Evolutionary conservation across 208 protist species (phyloP), one percentile per base, ranked within the genome.

Genomic region (Crithidia mellificae): DNA sequence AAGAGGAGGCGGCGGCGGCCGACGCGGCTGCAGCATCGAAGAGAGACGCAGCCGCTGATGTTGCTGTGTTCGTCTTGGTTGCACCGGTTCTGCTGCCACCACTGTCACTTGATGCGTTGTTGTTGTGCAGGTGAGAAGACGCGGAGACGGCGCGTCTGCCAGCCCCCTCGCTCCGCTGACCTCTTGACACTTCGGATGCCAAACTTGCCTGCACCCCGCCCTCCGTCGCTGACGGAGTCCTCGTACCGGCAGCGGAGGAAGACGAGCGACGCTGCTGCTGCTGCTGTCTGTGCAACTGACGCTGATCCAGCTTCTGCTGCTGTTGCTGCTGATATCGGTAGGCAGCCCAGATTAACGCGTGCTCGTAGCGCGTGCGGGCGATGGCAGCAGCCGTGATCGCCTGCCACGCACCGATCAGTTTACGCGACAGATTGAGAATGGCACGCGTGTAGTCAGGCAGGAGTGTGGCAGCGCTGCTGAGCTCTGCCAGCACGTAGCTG

Each of bases 391-490:
- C 76, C n/a, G 78, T 78, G n/a, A 89, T 76, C 15, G 77, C 77
- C 63, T 93, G 75, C 87, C 87, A 93, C 6, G 81, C 74, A 12
- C 75, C 73, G 25, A 87, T 44, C 5, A 93, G 67, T 11, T 76
- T 67, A 34, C 79, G 77, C 2, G 84, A 69, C 2, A 90, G 66
- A 53, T 89, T 88, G 24, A 83, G 36, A 5, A 77, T 74, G 8
- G 69, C 75, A 24, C 81, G 78, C 7, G 81, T 81, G 68, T 90
- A 91, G 66, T 90, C 87, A 15, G 83, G 73, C 24, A 92, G 69
- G 2, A 92, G 73, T 7, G 74, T 88, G 5, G 82, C 65, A 2
- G 87, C 81, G 51, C 87, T 87, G 72, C 84, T 88, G 14, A 90
- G 34, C 64, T 92, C 81, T n/a, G 87, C 87, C 14, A 92, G 73